Evolutionary conservation across 257 asterid genomes (phyloP), one percentile per base, ranked within the genome.

Genomic region (Solanum medicagineum): DNA sequence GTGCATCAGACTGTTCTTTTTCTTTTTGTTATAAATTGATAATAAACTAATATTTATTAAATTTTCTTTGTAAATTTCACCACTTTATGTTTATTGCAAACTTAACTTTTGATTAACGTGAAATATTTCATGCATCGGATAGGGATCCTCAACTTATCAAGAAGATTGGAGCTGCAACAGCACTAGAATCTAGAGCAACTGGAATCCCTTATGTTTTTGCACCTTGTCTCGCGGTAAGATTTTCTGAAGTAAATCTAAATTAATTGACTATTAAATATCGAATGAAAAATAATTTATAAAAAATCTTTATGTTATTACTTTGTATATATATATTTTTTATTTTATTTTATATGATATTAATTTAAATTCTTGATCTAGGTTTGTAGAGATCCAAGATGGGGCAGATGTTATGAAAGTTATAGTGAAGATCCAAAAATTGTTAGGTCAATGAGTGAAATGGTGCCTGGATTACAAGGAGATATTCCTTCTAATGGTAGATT

Each of bases 121-220:
- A 36, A 36, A 36, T 36, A 36, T 36, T 36, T 36, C 6, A 36
- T 36, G 42, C 42, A 36, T 36, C 6, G 6, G 42, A 36, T 75
- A 86, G 88, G 85, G 88, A 86, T 81, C 88, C 88, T 56, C 63
- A 86, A 56, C 11, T 86, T 66, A 66, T 86, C 55, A 86, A 70
- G 57, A 86, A 13, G 66, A 86, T 86, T 66, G 88, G 88, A 81
- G 74, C 83, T 66, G 88, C 88, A 81, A 86, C 88, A 24, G 88
- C 88, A 80, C 53, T 86, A 36, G 88, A 86, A 86, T 59, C 65
- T 19, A 86, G 88, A 82, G 88, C 88, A 22, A 81, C 88, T 13
- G 88, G 88, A 55, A 86, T 86, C 56, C 88, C 84, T 20, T 86
- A 86, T 69, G 84, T 73, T 4, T 86, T 86, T 81, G 85, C 88